Conservation (phyloP, 169 alveolate species). For the Plasmodium yoelii region DNA sequence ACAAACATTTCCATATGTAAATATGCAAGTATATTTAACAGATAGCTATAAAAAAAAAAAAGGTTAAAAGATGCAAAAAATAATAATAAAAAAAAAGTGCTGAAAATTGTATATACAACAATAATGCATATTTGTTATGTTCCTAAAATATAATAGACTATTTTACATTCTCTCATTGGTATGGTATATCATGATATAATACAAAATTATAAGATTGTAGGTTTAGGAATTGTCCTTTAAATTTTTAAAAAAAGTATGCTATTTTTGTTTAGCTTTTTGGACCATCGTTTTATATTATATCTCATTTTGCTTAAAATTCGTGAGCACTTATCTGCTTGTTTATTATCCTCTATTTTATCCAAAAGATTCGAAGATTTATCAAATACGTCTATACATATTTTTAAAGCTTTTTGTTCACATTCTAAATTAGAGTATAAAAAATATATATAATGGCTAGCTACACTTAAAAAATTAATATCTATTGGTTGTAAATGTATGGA, state of each 20-base stretch:
- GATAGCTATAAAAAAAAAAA: no score
- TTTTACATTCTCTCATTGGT: no score
- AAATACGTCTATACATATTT: constrained; percentile 27
- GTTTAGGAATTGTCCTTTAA: background rate
- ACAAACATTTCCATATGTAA: no score
- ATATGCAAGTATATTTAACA: no score
- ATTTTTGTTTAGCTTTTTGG: constrained; percentile 37
- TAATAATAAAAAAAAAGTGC: no score
- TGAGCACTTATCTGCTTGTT: constrained; percentile 33
- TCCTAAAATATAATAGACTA: no score
- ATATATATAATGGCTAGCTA: constrained; percentile 48
- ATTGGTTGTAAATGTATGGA: constrained; percentile 19
- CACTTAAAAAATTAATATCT: constrained; percentile 35
- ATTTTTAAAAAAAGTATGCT: constrained; percentile 41
- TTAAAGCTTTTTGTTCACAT: constrained; percentile 42
- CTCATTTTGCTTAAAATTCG: constrained; percentile 50
- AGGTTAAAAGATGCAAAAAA: no score
- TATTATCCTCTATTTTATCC: constrained; percentile 22
- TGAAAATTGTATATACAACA: no score
- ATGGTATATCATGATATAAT: no score
- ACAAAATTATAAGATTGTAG: no score
- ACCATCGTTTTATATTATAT: constrained; percentile 59
- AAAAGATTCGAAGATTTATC: constrained; percentile 24
- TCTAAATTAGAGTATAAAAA: constrained; percentile 57
- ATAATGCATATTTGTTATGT: no score